Base-by-base conservation (phyloP, 129 eudicot genomes). In the Flaveria sonorensis region DNA sequence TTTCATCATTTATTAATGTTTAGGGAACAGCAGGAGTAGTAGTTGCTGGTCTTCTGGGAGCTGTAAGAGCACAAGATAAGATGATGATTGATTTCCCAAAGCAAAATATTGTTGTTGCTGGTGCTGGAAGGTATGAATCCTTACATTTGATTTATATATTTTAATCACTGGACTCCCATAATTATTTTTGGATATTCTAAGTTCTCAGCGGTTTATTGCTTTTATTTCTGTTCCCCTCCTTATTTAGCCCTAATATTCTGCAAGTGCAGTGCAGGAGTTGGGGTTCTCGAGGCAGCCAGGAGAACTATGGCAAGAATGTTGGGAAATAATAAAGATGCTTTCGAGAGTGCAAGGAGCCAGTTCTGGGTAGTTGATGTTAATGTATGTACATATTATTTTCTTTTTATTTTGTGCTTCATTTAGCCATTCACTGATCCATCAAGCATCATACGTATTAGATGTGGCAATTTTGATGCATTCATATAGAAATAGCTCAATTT, bases 21-120 rank as follows among this genome's bases (percentile, higher is more conserved):
- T 84, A 94, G 96, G 98, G 97, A 84, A 94, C 98, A 21, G 92
- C 97, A 16, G 98, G 98, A 64, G 97, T 94, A 81, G 98, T 92
- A 51, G 88, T 89, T 79, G 97, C 98, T 83, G 97, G 98, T 85
- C 90, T 94, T 77, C 71, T 94, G 55, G 98, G 98, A 84, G 97
- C 98, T 76, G 93, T 94, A 69, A 89, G 97, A 81, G 98, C 98
- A 62, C 98, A 94, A 81, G 93, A 93, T 72, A 91, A 87, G 79
- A 85, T 86, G 81, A 83, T 91, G 96, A 87, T 94, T 46, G 97
- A 94, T 74, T 93, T 93, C 71, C 97, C 98, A 61, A 93, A 93
- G 80, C 90, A 85, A 85, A 93, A 82, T 78, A 93, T 93, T 73
- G 97, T 93, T 57, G 97, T 93, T 78, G 97, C 91, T 76, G 97